Conservation (phyloP, 1,139 yeast genomes). For the Arxiozyma bovina region DNA sequence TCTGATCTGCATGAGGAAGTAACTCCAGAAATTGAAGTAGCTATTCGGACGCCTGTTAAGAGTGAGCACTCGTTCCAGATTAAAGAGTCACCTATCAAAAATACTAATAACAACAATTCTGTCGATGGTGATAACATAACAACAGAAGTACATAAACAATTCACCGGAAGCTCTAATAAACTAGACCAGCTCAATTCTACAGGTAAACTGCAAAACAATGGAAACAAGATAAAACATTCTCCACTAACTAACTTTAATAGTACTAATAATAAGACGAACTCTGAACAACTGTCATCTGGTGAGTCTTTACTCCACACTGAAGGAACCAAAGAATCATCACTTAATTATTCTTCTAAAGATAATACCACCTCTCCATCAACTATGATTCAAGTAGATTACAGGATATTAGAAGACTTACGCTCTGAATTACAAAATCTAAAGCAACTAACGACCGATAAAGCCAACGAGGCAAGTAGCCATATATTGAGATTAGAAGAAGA, state of each 20-base stretch:
- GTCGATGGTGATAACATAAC: neutral
- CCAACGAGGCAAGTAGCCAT: slow-evolving; percentile 45
- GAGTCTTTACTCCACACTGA: neutral
- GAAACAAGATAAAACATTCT: neutral
- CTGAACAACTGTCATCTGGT: neutral
- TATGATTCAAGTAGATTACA: slow-evolving; percentile 3
- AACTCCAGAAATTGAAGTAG: neutral
- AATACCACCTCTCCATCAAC: neutral
- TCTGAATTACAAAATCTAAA: slow-evolving; percentile 41
- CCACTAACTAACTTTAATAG: neutral
- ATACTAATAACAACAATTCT: neutral
- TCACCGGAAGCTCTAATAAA: neutral
- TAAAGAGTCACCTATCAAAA: slow-evolving; percentile 1
- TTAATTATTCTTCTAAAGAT: neutral
- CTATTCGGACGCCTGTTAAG: neutral
- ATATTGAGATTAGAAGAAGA: slow-evolving; percentile 42
- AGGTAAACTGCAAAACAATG: neutral
- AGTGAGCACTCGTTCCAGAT: neutral
- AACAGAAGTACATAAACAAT: neutral
- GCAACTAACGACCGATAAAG: slow-evolving; percentile 41
- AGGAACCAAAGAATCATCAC: neutral
- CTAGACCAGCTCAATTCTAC: neutral
- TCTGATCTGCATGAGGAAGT: neutral
- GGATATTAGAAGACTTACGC: slow-evolving; percentile 26
- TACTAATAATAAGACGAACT: neutral